These are phyloP conservation scores for Mucor circinelloides DNA, from an alignment of 371 early-diverging fungal genomes.

Conservation along the genomic window DNA sequence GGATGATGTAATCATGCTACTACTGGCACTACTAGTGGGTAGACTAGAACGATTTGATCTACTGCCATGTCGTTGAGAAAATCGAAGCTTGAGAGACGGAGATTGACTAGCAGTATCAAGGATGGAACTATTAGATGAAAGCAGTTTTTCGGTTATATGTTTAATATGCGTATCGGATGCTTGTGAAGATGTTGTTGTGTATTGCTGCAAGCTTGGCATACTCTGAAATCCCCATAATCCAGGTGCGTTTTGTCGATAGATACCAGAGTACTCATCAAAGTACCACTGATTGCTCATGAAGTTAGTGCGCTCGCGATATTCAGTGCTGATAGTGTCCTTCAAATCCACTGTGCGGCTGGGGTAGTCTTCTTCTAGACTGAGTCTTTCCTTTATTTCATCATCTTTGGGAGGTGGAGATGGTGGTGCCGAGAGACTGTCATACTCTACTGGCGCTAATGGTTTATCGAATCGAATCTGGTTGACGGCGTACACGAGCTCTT, in stretches of 20 bases:
- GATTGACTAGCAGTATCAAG: neutral
- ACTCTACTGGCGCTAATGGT: neutral
- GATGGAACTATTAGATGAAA: neutral
- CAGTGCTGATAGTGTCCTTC: neutral
- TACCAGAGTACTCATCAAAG: constrained; percentile 40
- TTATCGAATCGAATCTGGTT: neutral
- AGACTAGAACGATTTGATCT: neutral
- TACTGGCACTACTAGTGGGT: neutral
- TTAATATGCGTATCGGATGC: neutral
- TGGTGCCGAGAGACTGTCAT: neutral
- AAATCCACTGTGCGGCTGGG: constrained; percentile 8
- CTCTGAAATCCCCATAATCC: constrained; percentile 4
- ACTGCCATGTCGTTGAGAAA: neutral
- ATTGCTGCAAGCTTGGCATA: constrained; percentile 3
- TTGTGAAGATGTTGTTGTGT: neutral
- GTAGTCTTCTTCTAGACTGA: constrained; percentile 12
- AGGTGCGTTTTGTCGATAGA: constrained; percentile 32
- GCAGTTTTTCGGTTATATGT: neutral
- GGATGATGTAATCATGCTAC: neutral
- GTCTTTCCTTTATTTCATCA: neutral
- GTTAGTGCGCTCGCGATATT: constrained; percentile 14
- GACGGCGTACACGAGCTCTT: neutral
- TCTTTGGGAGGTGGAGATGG: neutral
- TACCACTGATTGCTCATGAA: constrained; percentile 31
- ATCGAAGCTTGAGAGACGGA: neutral